Conservation (phyloP, 2,329 filamentous ascomycete species). For the Zymoseptoria ardabiliae region DNA sequence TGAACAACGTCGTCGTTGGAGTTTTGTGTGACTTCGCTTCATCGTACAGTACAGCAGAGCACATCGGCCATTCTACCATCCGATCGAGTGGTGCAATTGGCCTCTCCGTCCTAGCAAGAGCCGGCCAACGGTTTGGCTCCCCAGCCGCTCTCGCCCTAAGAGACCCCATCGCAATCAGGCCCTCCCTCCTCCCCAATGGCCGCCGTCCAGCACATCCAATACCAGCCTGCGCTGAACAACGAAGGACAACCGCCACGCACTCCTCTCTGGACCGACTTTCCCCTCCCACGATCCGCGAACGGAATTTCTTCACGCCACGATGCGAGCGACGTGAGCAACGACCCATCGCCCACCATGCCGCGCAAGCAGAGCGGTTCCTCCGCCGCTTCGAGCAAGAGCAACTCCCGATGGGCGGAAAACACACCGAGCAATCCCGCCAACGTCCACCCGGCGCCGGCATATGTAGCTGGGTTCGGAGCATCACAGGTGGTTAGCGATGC, state of each 20-base stretch:
- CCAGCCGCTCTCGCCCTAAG: not conserved
- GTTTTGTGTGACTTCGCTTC: not conserved
- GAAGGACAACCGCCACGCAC: constrained; percentile 2
- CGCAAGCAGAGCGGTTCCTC: constrained; percentile 13
- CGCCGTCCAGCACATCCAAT: not conserved
- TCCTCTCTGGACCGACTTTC: constrained; percentile 7
- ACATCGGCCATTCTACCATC: not conserved
- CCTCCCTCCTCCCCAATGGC: constrained; percentile 1
- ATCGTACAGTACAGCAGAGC: not conserved
- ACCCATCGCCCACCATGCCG: constrained; percentile 10
- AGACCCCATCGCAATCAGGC: not conserved
- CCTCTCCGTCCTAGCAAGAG: not conserved
- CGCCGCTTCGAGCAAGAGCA: constrained; percentile 6
- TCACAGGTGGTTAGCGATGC: constrained; percentile 86
- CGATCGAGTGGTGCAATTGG: not conserved
- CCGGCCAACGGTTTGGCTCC: not conserved
- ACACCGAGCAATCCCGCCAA: constrained; percentile 16
- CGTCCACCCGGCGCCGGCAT: constrained; percentile 70
- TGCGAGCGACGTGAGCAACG: constrained; percentile 8
- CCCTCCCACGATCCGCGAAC: constrained; percentile 5
- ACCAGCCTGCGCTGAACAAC: not conserved
- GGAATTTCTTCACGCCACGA: constrained; percentile 1
- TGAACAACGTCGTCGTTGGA: not conserved
- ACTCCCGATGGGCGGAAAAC: constrained; percentile 9
- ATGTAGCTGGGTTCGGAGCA: constrained; percentile 80